Conservation (phyloP, 495 filamentous ascomycete species). For the Penicillium macrosclerotiorum region DNA sequence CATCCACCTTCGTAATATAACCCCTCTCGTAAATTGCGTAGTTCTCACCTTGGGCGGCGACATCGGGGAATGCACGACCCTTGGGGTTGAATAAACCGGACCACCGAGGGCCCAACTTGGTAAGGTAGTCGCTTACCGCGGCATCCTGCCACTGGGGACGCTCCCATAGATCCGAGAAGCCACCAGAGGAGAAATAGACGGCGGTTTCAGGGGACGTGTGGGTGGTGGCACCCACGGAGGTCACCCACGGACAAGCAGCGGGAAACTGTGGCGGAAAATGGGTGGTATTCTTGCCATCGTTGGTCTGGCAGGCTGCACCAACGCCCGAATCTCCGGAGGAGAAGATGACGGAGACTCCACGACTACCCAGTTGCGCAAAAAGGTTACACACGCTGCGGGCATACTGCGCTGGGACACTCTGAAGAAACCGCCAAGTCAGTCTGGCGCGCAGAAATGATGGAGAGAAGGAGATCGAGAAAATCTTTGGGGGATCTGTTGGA, state of each 20-base stretch:
- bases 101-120: constrained; percentile 43
- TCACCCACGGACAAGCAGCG: constrained; percentile 70
- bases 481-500: not conserved
- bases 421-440: no score
- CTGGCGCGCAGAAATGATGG: no score
- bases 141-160: constrained; percentile 60
- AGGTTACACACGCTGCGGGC: constrained; percentile 67
- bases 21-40: constrained; percentile 57
- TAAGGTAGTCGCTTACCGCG: constrained; percentile 58
- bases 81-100: constrained; percentile 55
- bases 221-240: constrained; percentile 66
- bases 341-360: constrained; percentile 72
- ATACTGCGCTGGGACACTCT: constrained; percentile 68
- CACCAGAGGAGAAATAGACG: constrained; percentile 57
- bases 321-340: constrained; percentile 72
- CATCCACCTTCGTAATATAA: constrained; percentile 47
- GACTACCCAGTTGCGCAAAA: constrained; percentile 67
- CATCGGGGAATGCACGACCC: constrained; percentile 72
- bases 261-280: constrained; percentile 72
- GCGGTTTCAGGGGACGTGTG: constrained; percentile 56
- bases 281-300: constrained; percentile 64
- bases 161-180: constrained; percentile 65
- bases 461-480: no score
- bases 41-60: constrained; percentile 59
- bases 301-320: constrained; percentile 61